Evolutionary conservation across 1,284 basidiomycete genomes (phyloP).

Genomic region (Ustilago shanxiensis): DNA sequence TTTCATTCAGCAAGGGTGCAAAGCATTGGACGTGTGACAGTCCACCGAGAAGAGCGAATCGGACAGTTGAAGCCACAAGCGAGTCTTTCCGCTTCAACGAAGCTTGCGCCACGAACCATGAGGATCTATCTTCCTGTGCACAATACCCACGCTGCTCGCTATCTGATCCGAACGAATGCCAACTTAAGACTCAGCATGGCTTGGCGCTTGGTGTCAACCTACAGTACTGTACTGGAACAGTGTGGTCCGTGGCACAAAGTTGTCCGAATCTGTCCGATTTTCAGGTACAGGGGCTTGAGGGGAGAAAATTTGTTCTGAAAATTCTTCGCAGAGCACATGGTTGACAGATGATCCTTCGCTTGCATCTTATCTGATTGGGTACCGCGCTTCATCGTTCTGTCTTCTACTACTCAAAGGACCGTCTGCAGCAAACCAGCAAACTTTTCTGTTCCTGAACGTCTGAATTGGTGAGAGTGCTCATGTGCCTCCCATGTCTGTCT

Average conservation of each 20-base stretch:
- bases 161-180: conserved; percentile 12
- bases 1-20: background rate
- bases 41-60: conserved; percentile 9
- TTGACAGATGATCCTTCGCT: conserved; percentile 5
- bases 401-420: too few relatives aligned
- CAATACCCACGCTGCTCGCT: background rate
- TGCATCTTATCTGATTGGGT: conserved; percentile 35
- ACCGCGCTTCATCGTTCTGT: too few relatives aligned
- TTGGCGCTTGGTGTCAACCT: conserved; percentile 10
- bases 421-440: background rate
- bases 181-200: conserved; percentile 1
- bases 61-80: background rate
- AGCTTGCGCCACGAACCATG: background rate
- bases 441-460: background rate
- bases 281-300: background rate
- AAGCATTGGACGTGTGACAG: background rate
- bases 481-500: background rate
- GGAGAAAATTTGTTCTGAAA: background rate
- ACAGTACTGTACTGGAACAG: background rate
- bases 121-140: background rate
- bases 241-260: background rate
- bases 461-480: background rate
- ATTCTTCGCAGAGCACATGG: conserved; percentile 3
- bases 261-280: conserved; percentile 11
- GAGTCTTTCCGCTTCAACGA: background rate